Base-by-base conservation (phyloP, 176 grass and related monocot genomes). In the Raddia distichophylla region DNA sequence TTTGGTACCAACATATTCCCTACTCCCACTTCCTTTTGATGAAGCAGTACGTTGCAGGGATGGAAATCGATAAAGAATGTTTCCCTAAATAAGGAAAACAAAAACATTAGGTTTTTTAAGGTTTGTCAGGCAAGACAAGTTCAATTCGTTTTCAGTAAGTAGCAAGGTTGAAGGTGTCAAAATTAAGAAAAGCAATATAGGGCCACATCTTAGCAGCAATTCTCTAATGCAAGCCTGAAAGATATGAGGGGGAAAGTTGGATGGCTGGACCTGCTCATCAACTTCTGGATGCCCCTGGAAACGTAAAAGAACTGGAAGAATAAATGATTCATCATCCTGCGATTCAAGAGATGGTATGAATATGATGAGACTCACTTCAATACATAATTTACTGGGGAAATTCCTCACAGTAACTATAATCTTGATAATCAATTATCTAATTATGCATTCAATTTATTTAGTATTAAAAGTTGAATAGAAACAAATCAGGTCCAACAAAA, bases 321-420 rank as follows among this genome's bases (percentile, higher is more conserved):
- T 77, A 88, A 91, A 95, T 80, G 96, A 95, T 86, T 98, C 96
- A 84, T 98, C 96, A 60, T 98, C 96, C 88, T 98, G 88, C 62
- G 66, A 63, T 73, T 84, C 61, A 93, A 77, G 55, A 85, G 13
- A 78, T 60, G 52, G 16, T 69, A 85, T 19, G 43, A 42, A 78
- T 75, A 82, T 67, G 72, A 83, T 71, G 73, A 80, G 46, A 64
- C 16, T 82, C 13, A 60, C 5, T n/a, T 18, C 78, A 83, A 55
- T 80, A 53, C 19, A 70, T 69, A 49, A 75, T 32, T 61, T 51
- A 68, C 18, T 64, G 46, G n/a, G 70, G 40, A 46, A 34, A 52
- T 54, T 79, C 45, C 17, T 49, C 55, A 56, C 34, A 61, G 17
- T 75, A 81, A 60, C 45, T 69, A 75, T 64, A 81, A 73, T 82